phyloP scores from a whole-genome alignment of 2,329 filamentous ascomycete species.

The Verticillium nonalfalfae region DNA sequence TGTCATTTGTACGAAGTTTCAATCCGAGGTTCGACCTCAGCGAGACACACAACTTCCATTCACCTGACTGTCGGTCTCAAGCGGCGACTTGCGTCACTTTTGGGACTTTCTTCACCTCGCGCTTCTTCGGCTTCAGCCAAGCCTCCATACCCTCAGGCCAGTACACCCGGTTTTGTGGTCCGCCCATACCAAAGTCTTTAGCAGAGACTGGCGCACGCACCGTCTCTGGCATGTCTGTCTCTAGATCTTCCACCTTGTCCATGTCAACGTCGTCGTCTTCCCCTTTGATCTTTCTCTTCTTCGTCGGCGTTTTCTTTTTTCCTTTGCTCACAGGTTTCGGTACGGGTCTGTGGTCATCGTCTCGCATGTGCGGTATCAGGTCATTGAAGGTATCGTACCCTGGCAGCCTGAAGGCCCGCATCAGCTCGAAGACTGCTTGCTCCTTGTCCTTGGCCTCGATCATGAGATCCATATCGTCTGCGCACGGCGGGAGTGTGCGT shows the following conservation, averaged over 20 bases:
- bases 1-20: too few relatives aligned
- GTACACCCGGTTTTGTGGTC: constrained; percentile 73
- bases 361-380: constrained; percentile 67
- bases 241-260: constrained; percentile 30
- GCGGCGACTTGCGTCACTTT: not conserved
- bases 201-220: constrained; percentile 45
- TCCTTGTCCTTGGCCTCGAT: constrained; percentile 99
- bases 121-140: constrained; percentile 77
- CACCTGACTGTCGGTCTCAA: not conserved
- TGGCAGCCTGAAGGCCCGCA: constrained; percentile 80
- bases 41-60: not conserved
- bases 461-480: constrained; percentile 88
- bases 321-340: constrained; percentile 26
- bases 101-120: not conserved
- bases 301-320: constrained; percentile 26
- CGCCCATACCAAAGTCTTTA: constrained; percentile 80
- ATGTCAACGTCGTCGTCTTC: constrained; percentile 27
- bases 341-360: constrained; percentile 62
- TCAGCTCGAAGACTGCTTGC: constrained; percentile 90
- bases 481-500: constrained; percentile 73
- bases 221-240: constrained; percentile 27
- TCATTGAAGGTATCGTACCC: constrained; percentile 72
- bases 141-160: constrained; percentile 89
- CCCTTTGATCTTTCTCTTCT: constrained; percentile 25
- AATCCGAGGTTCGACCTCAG: too few relatives aligned